These are phyloP conservation scores for Pyrus betulifolia DNA, from an alignment of 306 rosid genomes.

Conservation along the genomic window DNA sequence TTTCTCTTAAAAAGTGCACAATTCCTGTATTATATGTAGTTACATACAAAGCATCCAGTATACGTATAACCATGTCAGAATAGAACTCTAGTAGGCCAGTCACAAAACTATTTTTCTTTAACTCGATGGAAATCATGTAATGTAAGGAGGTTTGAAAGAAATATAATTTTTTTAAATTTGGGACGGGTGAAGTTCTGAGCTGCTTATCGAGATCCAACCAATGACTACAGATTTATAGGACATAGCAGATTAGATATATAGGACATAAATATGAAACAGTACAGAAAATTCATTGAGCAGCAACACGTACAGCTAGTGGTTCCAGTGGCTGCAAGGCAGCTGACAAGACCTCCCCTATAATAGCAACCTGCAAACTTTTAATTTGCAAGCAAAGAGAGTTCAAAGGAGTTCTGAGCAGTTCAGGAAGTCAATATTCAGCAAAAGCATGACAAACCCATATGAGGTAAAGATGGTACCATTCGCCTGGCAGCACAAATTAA, in stretches of 20 bases:
- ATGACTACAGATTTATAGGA: neutral
- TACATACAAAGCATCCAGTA: neutral
- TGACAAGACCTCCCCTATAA: conserved; percentile 89
- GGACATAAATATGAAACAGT: neutral
- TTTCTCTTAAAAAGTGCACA: conserved; percentile 38
- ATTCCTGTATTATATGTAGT: neutral
- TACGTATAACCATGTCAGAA: neutral
- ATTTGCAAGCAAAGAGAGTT: conserved; percentile 98
- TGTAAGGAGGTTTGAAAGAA: neutral
- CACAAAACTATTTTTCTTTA: neutral
- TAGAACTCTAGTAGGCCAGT: neutral
- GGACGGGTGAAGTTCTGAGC: neutral
- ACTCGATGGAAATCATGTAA: neutral
- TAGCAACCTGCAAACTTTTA: conserved; percentile 89
- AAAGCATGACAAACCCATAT: conserved; percentile 81
- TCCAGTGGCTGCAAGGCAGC: conserved; percentile 91
- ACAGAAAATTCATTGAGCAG: neutral
- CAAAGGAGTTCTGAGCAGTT: conserved; percentile 90
- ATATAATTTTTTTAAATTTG: neutral
- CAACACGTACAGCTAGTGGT: conserved; percentile 62
- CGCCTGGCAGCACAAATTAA: conserved; percentile 70
- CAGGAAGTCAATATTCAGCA: conserved; percentile 94
- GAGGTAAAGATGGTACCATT: conserved; percentile 93
- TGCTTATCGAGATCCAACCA: neutral
- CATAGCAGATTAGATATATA: neutral